Evolutionary conservation across 441 rosid genomes (phyloP), one percentile per base, ranked within the genome.

Genomic region (Geranium incanum): DNA sequence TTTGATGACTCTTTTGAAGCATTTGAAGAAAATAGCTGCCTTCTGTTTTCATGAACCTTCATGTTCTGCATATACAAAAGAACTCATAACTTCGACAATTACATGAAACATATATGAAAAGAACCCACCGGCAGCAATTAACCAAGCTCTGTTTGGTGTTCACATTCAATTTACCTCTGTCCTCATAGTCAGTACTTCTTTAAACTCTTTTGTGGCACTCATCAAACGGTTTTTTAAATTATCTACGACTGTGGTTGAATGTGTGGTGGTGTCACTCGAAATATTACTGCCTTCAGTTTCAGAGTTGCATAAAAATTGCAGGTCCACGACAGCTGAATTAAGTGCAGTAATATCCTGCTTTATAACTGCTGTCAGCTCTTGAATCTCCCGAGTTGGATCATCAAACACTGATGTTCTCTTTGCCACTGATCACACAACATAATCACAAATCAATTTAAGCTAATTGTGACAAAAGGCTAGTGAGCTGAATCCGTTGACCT

Each of bases 281-380:
- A 79, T 83, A 73, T 72, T 87, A 70, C 86, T 87, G 75, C 85
- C 82, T 62, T 88, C 87, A 76, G 86, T 88, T 62, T 88, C 90
- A 28, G 96, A 84, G 75, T 79, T 88, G 80, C 89, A 84, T n/a
- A 91, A 70, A 70, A 92, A 78, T 78, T 93, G 97, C 70, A 91
- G 95, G 79, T 93, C 97, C 62, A 87, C 87, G 6, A 93, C 87
- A 65, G 97, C 97, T 59, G 97, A 79, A 80, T 91, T 93, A 66
- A 93, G 87, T 50, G 88, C 91, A 59, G 96, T 88, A 70, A 93
- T 93, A 76, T 91, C 98, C 86, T 93, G 98, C 80, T 91, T 93
- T 78, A 91, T 83, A 1, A 93, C 89, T 9, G 86, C 85, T 19
- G 97, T 93, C 66, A 91, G 79, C 81, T 91, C 98, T 78, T 93